A percentile compares a stretch with the other conserved stretches of the same genome.
Evolutionary conservation across 2,329 filamentous ascomycete species (phyloP).

Genomic region (Aulographum hederae): DNA sequence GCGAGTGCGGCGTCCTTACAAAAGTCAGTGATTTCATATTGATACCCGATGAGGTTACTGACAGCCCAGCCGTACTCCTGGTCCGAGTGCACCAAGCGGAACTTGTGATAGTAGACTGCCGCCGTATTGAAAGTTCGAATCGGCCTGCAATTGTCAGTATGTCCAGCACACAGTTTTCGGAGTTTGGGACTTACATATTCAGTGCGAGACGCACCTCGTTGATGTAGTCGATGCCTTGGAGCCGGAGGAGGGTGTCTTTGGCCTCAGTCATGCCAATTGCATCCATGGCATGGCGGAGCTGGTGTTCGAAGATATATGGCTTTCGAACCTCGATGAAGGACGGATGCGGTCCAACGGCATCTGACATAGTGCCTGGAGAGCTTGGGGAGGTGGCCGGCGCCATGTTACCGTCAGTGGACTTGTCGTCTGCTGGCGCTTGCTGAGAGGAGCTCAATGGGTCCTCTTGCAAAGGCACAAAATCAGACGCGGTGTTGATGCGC

Average conservation of each 20-base stretch:
- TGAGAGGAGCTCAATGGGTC: too few species aligned
- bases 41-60: too few species aligned
- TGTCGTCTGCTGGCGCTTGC: too few species aligned
- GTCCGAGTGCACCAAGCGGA: conserved; percentile 70
- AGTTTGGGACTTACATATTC: conserved; percentile 43
- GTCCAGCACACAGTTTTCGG: not conserved
- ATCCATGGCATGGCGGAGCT: conserved; percentile 54
- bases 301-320: conserved; percentile 70
- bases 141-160: conserved; percentile 34
- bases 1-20: conserved; percentile 66
- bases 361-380: too few species aligned
- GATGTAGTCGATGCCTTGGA: conserved; percentile 80
- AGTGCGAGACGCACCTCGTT: conserved; percentile 65
- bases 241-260: conserved; percentile 60
- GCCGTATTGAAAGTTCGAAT: conserved; percentile 86
- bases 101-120: conserved; percentile 84
- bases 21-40: too few species aligned
- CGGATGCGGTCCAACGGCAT: conserved; percentile 42
- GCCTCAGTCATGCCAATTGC: conserved; percentile 54
- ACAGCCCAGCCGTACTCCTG: conserved; percentile 65
- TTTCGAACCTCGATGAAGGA: conserved; percentile 46
- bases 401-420: too few species aligned
- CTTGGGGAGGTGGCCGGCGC: too few species aligned
- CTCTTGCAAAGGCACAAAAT: too few species aligned
- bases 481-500: too few species aligned